phyloP scores from a whole-genome alignment of 1,284 basidiomycete genomes.

The Rhodotorula sp. region DNA sequence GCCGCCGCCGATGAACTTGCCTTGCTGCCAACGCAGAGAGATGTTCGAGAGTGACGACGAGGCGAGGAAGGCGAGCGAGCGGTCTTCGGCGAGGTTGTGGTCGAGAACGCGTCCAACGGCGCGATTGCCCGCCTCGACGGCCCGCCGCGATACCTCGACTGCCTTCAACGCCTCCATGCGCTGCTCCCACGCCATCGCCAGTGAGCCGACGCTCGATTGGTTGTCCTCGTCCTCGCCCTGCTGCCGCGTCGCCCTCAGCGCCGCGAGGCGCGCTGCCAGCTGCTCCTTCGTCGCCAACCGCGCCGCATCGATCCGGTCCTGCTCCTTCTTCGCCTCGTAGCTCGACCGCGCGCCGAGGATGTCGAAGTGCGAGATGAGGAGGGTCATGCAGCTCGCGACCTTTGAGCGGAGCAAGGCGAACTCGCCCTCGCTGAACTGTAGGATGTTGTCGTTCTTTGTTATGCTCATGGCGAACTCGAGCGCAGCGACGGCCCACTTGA shows the following conservation, averaged over 20 bases:
- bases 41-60: conserved; percentile 78
- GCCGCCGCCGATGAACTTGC: conserved; percentile 93
- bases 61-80: conserved; percentile 84
- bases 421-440: conserved; percentile 81
- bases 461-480: conserved; percentile 90
- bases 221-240: conserved; percentile 43
- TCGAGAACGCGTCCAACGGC: conserved; percentile 85
- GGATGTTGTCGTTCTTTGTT: conserved; percentile 84
- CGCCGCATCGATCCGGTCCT: conserved; percentile 64
- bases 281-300: conserved; percentile 59
- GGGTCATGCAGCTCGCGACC: conserved; percentile 93
- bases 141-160: conserved; percentile 63
- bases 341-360: conserved; percentile 89
- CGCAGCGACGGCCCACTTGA: conserved; percentile 97
- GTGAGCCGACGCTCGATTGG: conserved; percentile 27
- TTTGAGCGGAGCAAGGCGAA: conserved; percentile 85
- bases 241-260: conserved; percentile 44
- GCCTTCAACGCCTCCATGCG: conserved; percentile 35
- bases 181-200: conserved; percentile 36
- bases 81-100: conserved; percentile 84
- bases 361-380: conserved; percentile 96
- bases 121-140: conserved; percentile 65
- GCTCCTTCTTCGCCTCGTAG: conserved; percentile 82
- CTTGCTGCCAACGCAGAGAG: conserved; percentile 97
- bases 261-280: conserved; percentile 39